Evolutionary conservation across 257 asterid species (phyloP).

Genomic region (Misopates orontium): DNA sequence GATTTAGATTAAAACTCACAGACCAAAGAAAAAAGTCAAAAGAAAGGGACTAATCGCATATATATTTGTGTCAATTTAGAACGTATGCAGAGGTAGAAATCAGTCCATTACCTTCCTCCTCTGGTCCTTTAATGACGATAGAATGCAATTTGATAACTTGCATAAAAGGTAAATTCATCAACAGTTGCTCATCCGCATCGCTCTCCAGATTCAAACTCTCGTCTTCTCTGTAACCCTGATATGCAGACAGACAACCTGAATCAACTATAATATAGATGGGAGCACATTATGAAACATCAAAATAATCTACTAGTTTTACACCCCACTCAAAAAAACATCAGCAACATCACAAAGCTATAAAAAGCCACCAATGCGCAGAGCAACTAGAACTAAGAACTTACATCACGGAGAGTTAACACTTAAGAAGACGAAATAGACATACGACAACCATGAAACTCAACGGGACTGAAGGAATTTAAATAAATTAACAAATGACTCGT

Average conservation of each 20-base stretch:
- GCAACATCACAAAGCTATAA: background rate
- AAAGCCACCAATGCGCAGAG: background rate
- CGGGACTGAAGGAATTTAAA: background rate
- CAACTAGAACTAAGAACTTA: background rate
- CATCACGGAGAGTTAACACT: background rate
- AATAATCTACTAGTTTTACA: background rate
- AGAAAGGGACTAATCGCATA: background rate
- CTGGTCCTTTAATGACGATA: conserved; percentile 68
- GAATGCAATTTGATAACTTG: conserved; percentile 92
- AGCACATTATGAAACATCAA: background rate
- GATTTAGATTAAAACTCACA: background rate
- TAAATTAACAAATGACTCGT: background rate
- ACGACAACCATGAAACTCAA: background rate
- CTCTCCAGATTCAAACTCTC: conserved; percentile 87
- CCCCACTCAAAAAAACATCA: background rate
- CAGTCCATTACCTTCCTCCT: conserved; percentile 72
- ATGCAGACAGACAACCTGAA: conserved; percentile 14
- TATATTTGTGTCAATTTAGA: background rate
- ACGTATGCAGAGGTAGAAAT: conserved; percentile 3
- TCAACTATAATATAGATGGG: conserved; percentile 6
- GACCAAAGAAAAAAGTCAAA: conserved; percentile 8
- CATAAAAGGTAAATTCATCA: conserved; percentile 80
- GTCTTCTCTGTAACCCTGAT: conserved; percentile 96
- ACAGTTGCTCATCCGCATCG: conserved; percentile 94
- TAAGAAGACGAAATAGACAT: background rate